Evolutionary conservation across 176 grass and related monocot genomes (phyloP), one percentile per base, ranked within the genome.

Genomic region (Oryza longistaminata): DNA sequence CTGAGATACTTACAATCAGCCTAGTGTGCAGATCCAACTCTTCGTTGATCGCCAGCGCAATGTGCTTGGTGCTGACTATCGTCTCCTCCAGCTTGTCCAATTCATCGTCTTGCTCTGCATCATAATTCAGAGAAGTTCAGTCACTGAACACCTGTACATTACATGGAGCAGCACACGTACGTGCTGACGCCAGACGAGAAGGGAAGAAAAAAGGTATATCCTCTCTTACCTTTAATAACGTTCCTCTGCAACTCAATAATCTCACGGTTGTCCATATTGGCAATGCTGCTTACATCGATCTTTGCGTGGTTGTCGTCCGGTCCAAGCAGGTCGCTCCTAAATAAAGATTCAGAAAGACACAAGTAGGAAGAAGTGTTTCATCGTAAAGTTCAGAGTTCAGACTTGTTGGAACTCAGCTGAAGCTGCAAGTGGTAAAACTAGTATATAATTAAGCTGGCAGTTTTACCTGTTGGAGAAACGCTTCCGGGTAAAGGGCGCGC

Each of bases 31-130:
- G 75, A 75, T 90, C 75, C 74, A 97, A 64, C 81, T 97, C 95
- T 76, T 92, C 95, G 26, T 94, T 94, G 50, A 97, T 86, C 10
- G 90, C 82, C 11, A 93, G 86, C 7, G 92, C 92, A 55, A 97
- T 86, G 92, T 94, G 92, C 64, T 94, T 94, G 5, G 90, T 94
- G 84, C 86, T 97, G 3, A 40, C 14, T 21, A 97, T 22, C 5
- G 75, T 84, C 42, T 94, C 88, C 50, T 86, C 95, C 17, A 94
- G 78, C 58, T 77, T 87, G 10, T 91, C 86, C 65, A 97, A 79
- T 12, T 75, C 39, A 53, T 89, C 71, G 21, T 94, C 92, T 91
- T 94, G 95, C 50, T 97, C 95, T 97, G 45, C 22, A 76, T 48
- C 33, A 60, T 67, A 14, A n/a, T 62, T 22, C 19, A 58, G 6